phyloP scores from a whole-genome alignment of 2,329 filamentous ascomycete genomes.

The Diaporthe sp. region DNA sequence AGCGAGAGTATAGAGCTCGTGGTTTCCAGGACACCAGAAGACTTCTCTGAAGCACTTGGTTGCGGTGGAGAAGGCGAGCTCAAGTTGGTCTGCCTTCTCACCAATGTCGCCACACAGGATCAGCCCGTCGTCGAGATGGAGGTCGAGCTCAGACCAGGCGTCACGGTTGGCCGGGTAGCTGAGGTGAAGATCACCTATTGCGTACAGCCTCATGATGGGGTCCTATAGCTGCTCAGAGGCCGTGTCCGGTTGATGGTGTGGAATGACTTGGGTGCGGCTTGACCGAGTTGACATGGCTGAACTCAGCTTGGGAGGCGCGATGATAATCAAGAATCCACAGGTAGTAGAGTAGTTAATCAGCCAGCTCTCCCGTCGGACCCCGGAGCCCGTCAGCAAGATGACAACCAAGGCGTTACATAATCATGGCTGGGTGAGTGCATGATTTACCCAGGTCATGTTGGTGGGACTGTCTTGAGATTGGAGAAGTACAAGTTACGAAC shows the following conservation, averaged over 20 bases:
- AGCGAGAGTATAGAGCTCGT: conserved; percentile 68
- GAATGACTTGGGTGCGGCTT: background rate
- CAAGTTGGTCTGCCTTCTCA: conserved; percentile 53
- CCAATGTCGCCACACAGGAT: conserved; percentile 55
- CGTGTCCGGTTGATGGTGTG: background rate
- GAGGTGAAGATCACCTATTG: conserved; percentile 55
- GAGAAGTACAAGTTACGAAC: too few relatives aligned
- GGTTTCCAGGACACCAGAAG: conserved; percentile 70
- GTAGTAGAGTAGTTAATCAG: background rate
- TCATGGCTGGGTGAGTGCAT: background rate
- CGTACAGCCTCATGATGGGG: conserved; percentile 49
- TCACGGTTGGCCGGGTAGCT: conserved; percentile 50
- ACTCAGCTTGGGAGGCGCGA: background rate
- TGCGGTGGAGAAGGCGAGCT: conserved; percentile 50
- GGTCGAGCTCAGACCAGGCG: conserved; percentile 48
- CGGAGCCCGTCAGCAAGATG: conserved; percentile 26
- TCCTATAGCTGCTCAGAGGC: background rate
- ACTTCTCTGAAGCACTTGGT: conserved; percentile 54
- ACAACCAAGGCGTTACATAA: conserved; percentile 11
- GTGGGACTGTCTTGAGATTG: background rate
- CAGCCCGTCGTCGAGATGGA: conserved; percentile 53
- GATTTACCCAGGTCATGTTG: background rate
- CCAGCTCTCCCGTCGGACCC: conserved; percentile 9
- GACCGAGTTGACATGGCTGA: background rate
- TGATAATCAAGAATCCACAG: background rate